Percentiles rank a stretch among this genome's conserved stretches.
Evolutionary conservation across 2,329 filamentous ascomycete species (phyloP).

Genomic region (Monilinia fructigena): DNA sequence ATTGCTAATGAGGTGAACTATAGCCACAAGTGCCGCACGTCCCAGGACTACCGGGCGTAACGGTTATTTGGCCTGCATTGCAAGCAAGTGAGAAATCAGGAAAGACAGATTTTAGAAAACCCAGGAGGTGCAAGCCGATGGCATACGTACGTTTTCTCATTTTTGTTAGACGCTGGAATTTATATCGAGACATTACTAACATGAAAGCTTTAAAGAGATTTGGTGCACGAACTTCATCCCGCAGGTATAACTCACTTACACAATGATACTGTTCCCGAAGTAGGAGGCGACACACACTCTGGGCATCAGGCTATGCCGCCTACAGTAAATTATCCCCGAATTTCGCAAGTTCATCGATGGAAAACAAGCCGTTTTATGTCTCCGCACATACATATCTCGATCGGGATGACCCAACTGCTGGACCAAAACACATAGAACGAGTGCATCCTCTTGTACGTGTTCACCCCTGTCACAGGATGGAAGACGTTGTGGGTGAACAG

Average conservation of each 20-base stretch:
- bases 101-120: slow-evolving; percentile 59
- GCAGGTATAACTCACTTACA: slow-evolving; percentile 69
- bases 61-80: slow-evolving; percentile 69
- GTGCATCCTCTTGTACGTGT: slow-evolving; percentile 67
- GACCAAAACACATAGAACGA: slow-evolving; percentile 66
- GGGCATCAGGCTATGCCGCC: slow-evolving; percentile 68
- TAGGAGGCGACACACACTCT: slow-evolving; percentile 71
- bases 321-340: slow-evolving; percentile 69
- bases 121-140: slow-evolving; percentile 67
- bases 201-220: slow-evolving; percentile 45
- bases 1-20: slow-evolving; percentile 19
- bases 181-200: background rate
- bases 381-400: slow-evolving; percentile 68
- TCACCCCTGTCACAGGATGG: slow-evolving; percentile 73
- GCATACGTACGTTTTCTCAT: slow-evolving; percentile 50
- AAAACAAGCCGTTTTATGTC: slow-evolving; percentile 61
- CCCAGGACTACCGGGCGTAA: slow-evolving; percentile 62
- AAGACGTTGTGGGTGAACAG: slow-evolving; percentile 72
- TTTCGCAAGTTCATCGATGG: slow-evolving; percentile 72
- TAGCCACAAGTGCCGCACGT: slow-evolving; percentile 71
- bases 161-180: background rate
- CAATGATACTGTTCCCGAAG: slow-evolving; percentile 58
- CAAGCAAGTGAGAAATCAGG: slow-evolving; percentile 55
- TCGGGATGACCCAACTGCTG: slow-evolving; percentile 57
- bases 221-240: slow-evolving; percentile 69